A percentile compares a stretch with the other conserved stretches of the same genome.
These are phyloP conservation scores for Mariannaea sp. DNA, from an alignment of 2,329 filamentous ascomycete genomes.

Conservation along the genomic window DNA sequence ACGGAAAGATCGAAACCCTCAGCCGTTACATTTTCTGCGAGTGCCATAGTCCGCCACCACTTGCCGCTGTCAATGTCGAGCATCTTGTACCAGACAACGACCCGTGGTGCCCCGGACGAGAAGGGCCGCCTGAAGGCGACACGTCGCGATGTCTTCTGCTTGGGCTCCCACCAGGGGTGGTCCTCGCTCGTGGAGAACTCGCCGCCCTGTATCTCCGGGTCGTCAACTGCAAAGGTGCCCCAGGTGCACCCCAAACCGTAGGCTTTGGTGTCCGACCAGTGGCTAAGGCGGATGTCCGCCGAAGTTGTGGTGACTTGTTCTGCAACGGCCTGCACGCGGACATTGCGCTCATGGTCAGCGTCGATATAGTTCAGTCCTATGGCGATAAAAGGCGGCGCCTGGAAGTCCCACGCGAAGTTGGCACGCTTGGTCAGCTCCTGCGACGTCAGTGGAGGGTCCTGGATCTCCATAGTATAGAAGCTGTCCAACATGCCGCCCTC, in stretches of 20 bases:
- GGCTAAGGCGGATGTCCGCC: constrained; percentile 7
- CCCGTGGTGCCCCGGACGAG: constrained; percentile 10
- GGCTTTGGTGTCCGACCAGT: constrained; percentile 20
- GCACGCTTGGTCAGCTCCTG: no score
- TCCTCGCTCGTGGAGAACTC: constrained; percentile 18
- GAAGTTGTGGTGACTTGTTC: neutral
- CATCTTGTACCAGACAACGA: constrained; percentile 20
- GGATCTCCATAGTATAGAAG: no score
- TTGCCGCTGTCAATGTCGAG: constrained; percentile 19
- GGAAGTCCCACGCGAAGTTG: constrained; percentile 7
- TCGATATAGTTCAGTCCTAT: constrained; percentile 17
- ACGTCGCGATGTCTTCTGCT: constrained; percentile 11
- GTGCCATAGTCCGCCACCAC: constrained; percentile 16
- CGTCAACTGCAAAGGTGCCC: constrained; percentile 1
- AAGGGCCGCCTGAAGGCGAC: constrained; percentile 19
- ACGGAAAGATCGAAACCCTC: constrained; percentile 19
- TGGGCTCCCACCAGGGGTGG: constrained; percentile 19
- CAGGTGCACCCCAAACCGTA: constrained; percentile 19
- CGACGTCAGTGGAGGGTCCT: no score
- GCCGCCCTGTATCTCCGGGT: constrained; percentile 21
- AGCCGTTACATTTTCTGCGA: constrained; percentile 4
- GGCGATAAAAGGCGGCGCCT: neutral
- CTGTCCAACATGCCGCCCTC: constrained; percentile 11
- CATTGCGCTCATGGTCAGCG: constrained; percentile 10
- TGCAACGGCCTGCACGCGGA: constrained; percentile 17